Percentiles rank a stretch among this genome's conserved stretches.
Conservation (phyloP, 148 eudicot genomes). For the Rhododendron mucronatum region DNA sequence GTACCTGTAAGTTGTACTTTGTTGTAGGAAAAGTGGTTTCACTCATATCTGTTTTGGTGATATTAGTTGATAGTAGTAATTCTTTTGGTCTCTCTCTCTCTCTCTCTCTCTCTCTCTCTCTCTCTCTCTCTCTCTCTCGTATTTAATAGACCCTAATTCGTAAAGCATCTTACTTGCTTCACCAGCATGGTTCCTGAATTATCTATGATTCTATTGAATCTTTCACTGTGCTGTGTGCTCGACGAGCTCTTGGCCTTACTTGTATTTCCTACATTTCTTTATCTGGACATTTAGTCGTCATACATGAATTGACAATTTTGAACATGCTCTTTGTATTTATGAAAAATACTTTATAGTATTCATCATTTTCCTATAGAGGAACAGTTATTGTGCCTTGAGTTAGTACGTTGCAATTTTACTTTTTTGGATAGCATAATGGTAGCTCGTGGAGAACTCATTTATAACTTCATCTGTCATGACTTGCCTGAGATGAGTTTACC, state of each 20-base stretch:
- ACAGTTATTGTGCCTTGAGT: neutral
- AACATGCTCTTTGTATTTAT: neutral
- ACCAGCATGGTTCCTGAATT: too few species aligned
- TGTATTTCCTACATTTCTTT: too few species aligned
- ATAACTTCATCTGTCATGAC: neutral
- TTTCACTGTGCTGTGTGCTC: neutral
- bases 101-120: too few species aligned
- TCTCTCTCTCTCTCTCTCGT: too few species aligned
- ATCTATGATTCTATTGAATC: neutral
- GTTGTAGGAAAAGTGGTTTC: neutral
- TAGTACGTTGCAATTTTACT: neutral
- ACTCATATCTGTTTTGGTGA: neutral
- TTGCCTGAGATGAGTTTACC: neutral
- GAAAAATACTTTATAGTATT: neutral
- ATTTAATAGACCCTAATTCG: too few species aligned
- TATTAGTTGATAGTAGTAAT: too few species aligned
- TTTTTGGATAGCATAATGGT: neutral
- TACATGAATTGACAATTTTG: neutral
- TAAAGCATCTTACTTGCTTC: too few species aligned
- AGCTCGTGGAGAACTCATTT: neutral
- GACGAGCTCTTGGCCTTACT: neutral
- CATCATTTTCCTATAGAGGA: neutral
- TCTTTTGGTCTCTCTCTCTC: too few species aligned
- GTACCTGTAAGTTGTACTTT: constrained; percentile 56
- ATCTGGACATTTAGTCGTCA: neutral